These are phyloP conservation scores for Trypanosoma boissoni DNA, from an alignment of 208 protist genomes.

Conservation along the genomic window DNA sequence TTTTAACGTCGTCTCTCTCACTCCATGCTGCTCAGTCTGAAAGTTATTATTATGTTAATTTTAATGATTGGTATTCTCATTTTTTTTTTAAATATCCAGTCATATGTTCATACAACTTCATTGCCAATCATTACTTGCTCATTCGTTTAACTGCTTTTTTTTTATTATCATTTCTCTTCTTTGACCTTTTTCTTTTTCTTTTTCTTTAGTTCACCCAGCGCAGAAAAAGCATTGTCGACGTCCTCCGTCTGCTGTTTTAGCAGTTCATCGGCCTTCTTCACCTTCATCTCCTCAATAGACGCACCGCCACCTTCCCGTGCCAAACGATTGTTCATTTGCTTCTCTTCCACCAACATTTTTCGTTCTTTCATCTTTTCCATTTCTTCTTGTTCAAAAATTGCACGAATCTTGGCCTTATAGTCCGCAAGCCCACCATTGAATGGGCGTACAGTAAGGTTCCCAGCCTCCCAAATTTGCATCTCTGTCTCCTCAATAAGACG, in stretches of 20 bases:
- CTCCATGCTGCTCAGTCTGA: too few species aligned
- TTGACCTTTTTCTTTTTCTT: constrained; percentile 54
- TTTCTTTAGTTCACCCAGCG: constrained; percentile 30
- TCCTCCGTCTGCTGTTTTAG: constrained; percentile 39
- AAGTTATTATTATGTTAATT: too few species aligned
- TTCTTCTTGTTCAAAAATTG: constrained; percentile 72
- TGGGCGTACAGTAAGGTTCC: constrained; percentile 65
- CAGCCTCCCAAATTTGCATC: constrained; percentile 90
- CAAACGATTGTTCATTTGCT: constrained; percentile 47
- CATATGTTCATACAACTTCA: too few species aligned
- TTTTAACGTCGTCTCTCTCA: too few species aligned
- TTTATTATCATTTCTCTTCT: constrained; percentile 31
- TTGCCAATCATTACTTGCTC: not conserved
- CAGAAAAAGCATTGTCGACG: constrained; percentile 24
- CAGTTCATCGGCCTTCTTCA: constrained; percentile 30
- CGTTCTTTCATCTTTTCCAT: constrained; percentile 40
- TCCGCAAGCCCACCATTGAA: constrained; percentile 82
- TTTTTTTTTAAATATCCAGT: too few species aligned
- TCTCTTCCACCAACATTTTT: constrained; percentile 43
- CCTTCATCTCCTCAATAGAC: constrained; percentile 6
- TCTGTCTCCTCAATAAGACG: constrained; percentile 87
- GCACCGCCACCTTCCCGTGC: constrained; percentile 34
- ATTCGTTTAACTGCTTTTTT: not conserved
- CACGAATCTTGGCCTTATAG: constrained; percentile 80
- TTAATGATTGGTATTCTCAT: too few species aligned